Evolutionary conservation across 768 basidiomycete species (phyloP), one percentile per base, ranked within the genome.

Genomic region (Royoungia palumana): DNA sequence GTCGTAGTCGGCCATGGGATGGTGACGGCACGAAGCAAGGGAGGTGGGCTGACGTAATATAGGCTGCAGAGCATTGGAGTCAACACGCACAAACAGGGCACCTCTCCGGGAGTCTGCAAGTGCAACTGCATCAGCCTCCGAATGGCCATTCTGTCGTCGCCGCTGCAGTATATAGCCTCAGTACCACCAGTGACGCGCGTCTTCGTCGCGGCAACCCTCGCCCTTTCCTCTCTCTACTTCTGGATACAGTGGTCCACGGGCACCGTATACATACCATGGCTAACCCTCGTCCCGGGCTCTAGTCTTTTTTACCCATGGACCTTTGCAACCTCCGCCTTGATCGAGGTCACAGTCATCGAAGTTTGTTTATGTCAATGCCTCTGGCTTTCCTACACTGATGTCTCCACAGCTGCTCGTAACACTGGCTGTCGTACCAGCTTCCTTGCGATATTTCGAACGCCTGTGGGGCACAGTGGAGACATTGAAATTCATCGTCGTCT

Each of bases 261-360:
- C 60, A 50, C 68, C 65, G 52, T 71, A 61, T 46, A 74, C 61
- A 57, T 69, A 24, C 82, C 86, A 25, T 94, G 87, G 70, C 74
- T 95, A 60, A 82, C 85, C 6, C 72, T 94, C 50, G 75, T 89
- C 11, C 94, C 94, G 5, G 94, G 92, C 13, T 77, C 79, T 35
- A 85, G 85, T 59, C 58, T 92, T 25, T 90, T 85, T 66, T 83
- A 84, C 53, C 95, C 95, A 39, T 99, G 96, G 96, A 92, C 92
- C 3, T 78, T 98, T 56, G 70, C 93, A n/a, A 94, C 88, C 5
- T 87, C 90, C 3, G 86, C 82, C 17, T 80, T 94, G 51, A 88
- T 96, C 16, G 96, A 99, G 71, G 81, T 83, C 40, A 84, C 77
- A 51, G 58, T 94, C 46, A 70, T 89, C 49, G 94, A 94, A 81